These are phyloP conservation scores for Sphagnum fallax DNA, from an alignment of 228 moss, liverwort and hornwort genomes.

Conservation along the genomic window DNA sequence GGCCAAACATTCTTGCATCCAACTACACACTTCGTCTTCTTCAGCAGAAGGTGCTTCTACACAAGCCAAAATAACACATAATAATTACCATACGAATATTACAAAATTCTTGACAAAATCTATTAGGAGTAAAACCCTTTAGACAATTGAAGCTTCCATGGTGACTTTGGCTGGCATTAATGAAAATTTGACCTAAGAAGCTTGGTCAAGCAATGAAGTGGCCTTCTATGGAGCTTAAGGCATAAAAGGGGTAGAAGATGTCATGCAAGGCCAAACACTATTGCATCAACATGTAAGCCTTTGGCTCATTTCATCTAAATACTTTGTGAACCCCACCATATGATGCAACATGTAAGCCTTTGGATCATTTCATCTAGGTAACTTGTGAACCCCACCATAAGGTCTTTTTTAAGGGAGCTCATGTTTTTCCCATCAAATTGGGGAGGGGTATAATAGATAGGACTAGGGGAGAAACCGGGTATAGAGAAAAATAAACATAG, in stretches of 20 bases:
- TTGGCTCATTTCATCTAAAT: slow-evolving; percentile 44
- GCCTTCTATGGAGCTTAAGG: slow-evolving; percentile 29
- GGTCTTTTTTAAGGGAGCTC: slow-evolving; percentile 48
- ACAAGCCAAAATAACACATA: not conserved
- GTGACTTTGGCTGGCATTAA: slow-evolving; percentile 32
- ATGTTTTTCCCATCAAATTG: slow-evolving; percentile 11
- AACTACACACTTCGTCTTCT: slow-evolving; percentile 76
- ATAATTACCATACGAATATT: not conserved
- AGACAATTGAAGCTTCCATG: slow-evolving; percentile 4
- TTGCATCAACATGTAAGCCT: slow-evolving; percentile 38
- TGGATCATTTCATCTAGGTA: slow-evolving; percentile 41
- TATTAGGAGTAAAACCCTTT: not conserved
- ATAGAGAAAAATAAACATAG: no score
- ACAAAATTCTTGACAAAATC: not conserved
- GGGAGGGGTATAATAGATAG: not conserved
- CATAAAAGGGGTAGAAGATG: slow-evolving; percentile 28
- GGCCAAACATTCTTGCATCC: slow-evolving; percentile 71
- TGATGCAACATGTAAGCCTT: slow-evolving; percentile 36
- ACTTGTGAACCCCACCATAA: slow-evolving; percentile 34
- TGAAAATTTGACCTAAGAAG: slow-evolving; percentile 40
- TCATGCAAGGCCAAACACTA: slow-evolving; percentile 43
- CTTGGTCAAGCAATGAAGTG: slow-evolving; percentile 14
- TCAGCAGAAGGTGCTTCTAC: slow-evolving; percentile 83
- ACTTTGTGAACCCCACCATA: slow-evolving; percentile 32
- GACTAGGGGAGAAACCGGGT: not conserved